Base-by-base conservation (phyloP, 2,329 filamentous ascomycete species). In the Cordyceps cicadae region DNA sequence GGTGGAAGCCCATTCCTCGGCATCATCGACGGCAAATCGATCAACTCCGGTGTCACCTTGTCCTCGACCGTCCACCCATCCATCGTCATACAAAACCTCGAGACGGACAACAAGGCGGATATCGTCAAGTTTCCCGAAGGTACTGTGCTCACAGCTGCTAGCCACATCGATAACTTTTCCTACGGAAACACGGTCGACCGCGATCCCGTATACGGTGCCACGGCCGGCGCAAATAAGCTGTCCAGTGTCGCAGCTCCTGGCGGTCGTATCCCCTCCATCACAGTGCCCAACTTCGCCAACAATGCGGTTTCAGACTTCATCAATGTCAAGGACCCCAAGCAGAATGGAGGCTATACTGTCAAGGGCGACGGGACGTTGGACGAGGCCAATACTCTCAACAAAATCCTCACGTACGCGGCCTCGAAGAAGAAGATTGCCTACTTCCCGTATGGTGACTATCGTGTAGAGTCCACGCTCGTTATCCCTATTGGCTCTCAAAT, bases 401-500 rank as follows among this genome's bases (percentile, higher is more conserved):
- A 70, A 43, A 68, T 77, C 9, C 69, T 78, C 17, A 64, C 67
- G 29, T 66, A 66, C 24, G 76, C 75, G 8, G 75, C 74, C 1
- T 51, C 70, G 69, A 46, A 62, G 17, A 59, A 63, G 46, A 69
- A 67, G 62, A 66, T 69, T 62, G 68, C 65, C 12, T 70, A 70
- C 62, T 69, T 71, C 48, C 69, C 69, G 6, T 70, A 66, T 61
- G 69, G 69, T 41, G 64, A 64, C 46, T 71, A 70, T 50, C 62
- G 64, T 1, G 67, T 71, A 19, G 65, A 69, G 34, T 67, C 64
- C 11, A 70, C 68, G 7, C 62, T 70, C 1, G 58, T 64, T n/a
- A 60, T 70, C 15, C 69, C 69, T 6, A 56, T 64, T 3, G 78
- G 79, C 14, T 79, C 80, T 5, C 74, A 75, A 2, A 77, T 86